phyloP scores from a whole-genome alignment of 2,329 filamentous ascomycete genomes.

The Volutella citrinella region DNA sequence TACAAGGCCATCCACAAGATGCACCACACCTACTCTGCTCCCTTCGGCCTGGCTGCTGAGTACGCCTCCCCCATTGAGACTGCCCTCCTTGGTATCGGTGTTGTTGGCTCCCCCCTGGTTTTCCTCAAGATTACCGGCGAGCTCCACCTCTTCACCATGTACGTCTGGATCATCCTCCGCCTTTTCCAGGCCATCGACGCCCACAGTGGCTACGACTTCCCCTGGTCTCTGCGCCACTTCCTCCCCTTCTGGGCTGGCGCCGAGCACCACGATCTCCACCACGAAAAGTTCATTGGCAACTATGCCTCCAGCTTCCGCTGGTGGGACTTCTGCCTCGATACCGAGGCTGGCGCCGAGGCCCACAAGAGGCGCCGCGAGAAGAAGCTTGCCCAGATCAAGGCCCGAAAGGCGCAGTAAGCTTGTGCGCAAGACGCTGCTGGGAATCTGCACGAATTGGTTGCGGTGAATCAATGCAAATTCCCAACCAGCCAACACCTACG shows the following conservation, averaged over 20 bases:
- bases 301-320: constrained; percentile 97
- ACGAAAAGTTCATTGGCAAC: constrained; percentile 98
- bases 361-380: constrained; percentile 78
- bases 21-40: constrained; percentile 97
- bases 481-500: constrained; percentile 10
- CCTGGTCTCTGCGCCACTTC: constrained; percentile 93
- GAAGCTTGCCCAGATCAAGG: constrained; percentile 64
- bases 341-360: constrained; percentile 86
- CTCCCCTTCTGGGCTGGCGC: constrained; percentile 97
- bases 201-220: constrained; percentile 97
- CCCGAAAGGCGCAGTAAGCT: constrained; percentile 64
- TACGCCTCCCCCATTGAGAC: constrained; percentile 97
- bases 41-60: constrained; percentile 93
- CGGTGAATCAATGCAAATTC: constrained; percentile 20
- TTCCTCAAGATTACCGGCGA: constrained; percentile 82
- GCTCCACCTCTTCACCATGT: constrained; percentile 96
- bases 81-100: constrained; percentile 88
- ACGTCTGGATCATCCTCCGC: constrained; percentile 88
- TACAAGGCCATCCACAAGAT: constrained; percentile 99
- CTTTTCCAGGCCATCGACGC: constrained; percentile 97
- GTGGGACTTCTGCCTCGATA: constrained; percentile 96
- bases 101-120: constrained; percentile 76
- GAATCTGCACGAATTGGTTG: constrained; percentile 15
- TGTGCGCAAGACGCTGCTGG: constrained; percentile 7
- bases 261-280: constrained; percentile 93